Evolutionary conservation across 208 protist genomes (phyloP).

Genomic region (Wallacemonas collosoma): DNA sequence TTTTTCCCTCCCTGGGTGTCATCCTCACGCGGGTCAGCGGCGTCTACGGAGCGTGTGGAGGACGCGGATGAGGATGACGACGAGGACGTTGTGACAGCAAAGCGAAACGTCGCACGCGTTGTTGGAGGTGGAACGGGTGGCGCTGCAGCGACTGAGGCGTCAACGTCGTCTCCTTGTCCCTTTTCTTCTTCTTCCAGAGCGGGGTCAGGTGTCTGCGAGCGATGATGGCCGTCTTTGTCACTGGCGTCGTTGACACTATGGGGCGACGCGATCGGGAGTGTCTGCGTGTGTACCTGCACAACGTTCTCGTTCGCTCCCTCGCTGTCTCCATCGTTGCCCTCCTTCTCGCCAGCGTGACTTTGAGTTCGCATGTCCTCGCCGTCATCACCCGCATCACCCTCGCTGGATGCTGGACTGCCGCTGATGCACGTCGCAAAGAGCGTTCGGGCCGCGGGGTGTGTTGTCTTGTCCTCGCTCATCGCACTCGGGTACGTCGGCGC

Average conservation of each 20-base stretch:
- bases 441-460: background rate
- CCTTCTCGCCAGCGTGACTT: no score
- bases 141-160: background rate
- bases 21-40: background rate
- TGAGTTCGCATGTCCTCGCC: no score
- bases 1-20: background rate
- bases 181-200: no score
- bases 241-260: no score
- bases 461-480: background rate
- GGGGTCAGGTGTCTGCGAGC: no score
- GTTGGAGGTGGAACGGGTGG: background rate
- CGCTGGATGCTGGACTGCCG: background rate
- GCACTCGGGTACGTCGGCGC: slow-evolving; percentile 4
- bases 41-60: background rate
- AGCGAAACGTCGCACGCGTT: background rate
- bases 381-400: no score
- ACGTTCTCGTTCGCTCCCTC: no score
- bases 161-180: no score
- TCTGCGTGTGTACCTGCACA: no score
- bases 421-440: background rate
- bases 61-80: slow-evolving; percentile 9
- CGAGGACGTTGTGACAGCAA: background rate
- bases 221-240: no score
- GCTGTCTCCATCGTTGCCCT: no score
- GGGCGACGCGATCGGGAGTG: no score